A percentile compares a stretch with the other conserved stretches of the same genome.
phyloP scores from a whole-genome alignment of 148 eudicot species.

The Vaccinium darrowii region DNA sequence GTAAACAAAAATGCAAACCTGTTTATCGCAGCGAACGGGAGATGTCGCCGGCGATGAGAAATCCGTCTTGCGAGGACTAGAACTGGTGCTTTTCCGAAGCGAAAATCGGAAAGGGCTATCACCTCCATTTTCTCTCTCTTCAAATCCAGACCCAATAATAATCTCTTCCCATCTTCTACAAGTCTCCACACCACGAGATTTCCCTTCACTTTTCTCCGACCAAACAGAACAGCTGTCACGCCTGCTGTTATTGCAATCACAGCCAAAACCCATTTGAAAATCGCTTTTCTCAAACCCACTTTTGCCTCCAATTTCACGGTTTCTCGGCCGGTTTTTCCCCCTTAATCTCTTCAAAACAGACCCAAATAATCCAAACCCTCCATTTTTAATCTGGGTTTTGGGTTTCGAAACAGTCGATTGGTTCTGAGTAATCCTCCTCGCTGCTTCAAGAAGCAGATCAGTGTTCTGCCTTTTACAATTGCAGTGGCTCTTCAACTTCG shows the following conservation, averaged over 20 bases:
- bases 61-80: conserved; percentile 41
- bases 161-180: conserved; percentile 35
- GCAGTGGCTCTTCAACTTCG: conserved; percentile 30
- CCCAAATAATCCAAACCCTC: conserved; percentile 56
- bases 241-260: conserved; percentile 36
- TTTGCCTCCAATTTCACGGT: conserved; percentile 15
- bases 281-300: conserved; percentile 7
- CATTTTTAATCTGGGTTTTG: conserved; percentile 32
- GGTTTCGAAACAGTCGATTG: conserved; percentile 23
- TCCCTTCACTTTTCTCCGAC: conserved; percentile 40
- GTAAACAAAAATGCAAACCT: conserved; percentile 38
- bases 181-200: conserved; percentile 48
- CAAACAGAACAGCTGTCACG: conserved; percentile 42
- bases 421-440: conserved; percentile 50
- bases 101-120: conserved; percentile 65
- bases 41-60: conserved; percentile 59
- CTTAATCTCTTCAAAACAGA: conserved; percentile 52
- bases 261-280: conserved; percentile 18
- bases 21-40: conserved; percentile 41
- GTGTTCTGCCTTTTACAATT: conserved; percentile 50
- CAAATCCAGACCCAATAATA: not conserved
- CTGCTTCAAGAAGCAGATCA: conserved; percentile 66
- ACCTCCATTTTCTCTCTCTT: conserved; percentile 25
- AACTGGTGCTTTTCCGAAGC: conserved; percentile 44
- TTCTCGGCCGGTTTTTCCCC: conserved; percentile 31